Conservation (phyloP, 202 grass and related monocot species). For the Zoysia matrella region DNA sequence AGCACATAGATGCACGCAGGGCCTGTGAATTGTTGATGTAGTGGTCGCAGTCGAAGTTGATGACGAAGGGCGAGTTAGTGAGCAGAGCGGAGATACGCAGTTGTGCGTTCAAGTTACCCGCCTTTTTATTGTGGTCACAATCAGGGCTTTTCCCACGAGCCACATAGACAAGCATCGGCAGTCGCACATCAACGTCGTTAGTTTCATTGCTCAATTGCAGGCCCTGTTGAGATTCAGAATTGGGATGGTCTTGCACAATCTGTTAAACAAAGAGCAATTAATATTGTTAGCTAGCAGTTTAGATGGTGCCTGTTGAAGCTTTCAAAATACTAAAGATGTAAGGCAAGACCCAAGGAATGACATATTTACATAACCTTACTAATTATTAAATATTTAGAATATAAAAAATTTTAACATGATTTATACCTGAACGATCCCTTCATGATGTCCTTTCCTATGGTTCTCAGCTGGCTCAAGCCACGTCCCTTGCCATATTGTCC, state of each 20-base stretch:
- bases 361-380: too few relatives aligned
- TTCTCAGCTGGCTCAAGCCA: conserved; percentile 58
- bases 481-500: conserved; percentile 59
- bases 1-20: conserved; percentile 59
- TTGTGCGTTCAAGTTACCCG: conserved; percentile 63
- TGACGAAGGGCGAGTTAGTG: conserved; percentile 61
- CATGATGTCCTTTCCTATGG: neutral
- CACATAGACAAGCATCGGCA: conserved; percentile 62
- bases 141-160: conserved; percentile 51
- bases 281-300: neutral
- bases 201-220: neutral
- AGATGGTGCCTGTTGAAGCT: too few relatives aligned
- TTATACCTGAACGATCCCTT: conserved; percentile 11
- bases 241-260: conserved; percentile 61
- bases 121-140: conserved; percentile 69
- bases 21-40: conserved; percentile 61
- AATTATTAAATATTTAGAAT: neutral
- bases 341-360: too few relatives aligned
- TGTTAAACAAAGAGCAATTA: neutral
- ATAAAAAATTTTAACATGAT: neutral
- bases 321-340: too few relatives aligned
- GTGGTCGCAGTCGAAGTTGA: conserved; percentile 19
- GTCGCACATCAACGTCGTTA: conserved; percentile 19
- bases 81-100: conserved; percentile 59
- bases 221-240: conserved; percentile 36